These are phyloP conservation scores for Trichosporon sp. DNA, from an alignment of 1,284 basidiomycete genomes.

Conservation along the genomic window DNA sequence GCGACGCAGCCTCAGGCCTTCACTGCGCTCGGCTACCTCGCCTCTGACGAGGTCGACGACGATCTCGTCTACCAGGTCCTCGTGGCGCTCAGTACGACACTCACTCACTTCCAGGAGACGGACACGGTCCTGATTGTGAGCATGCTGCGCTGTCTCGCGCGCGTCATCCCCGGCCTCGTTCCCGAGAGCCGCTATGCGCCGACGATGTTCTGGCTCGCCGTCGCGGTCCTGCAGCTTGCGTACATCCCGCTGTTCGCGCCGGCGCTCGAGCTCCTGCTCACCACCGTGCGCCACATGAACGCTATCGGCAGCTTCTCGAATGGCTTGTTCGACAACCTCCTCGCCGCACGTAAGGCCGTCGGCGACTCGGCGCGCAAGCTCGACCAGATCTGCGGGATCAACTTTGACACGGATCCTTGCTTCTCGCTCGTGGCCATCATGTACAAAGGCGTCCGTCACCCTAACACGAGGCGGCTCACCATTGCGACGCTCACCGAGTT, in stretches of 20 bases:
- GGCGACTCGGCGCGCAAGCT: slow-evolving; percentile 67
- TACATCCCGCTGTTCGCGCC: slow-evolving; percentile 65
- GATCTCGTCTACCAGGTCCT: slow-evolving; percentile 47
- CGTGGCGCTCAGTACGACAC: slow-evolving; percentile 52
- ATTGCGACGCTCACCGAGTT: slow-evolving; percentile 32
- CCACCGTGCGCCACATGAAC: slow-evolving; percentile 49
- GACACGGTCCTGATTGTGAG: slow-evolving; percentile 59
- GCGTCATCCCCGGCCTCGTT: slow-evolving; percentile 64
- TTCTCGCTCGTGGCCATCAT: slow-evolving; percentile 75
- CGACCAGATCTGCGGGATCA: slow-evolving; percentile 66
- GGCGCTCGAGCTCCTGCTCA: slow-evolving; percentile 61
- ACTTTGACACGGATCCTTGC: slow-evolving; percentile 71
- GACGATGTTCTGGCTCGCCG: slow-evolving; percentile 77
- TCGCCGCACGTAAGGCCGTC: slow-evolving; percentile 61
- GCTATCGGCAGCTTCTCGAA: slow-evolving; percentile 52
- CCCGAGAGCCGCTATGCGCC: slow-evolving; percentile 65
- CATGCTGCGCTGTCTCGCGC: slow-evolving; percentile 78
- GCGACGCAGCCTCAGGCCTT: slow-evolving; percentile 85
- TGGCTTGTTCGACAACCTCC: slow-evolving; percentile 52
- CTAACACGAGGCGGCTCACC: slow-evolving; percentile 53
- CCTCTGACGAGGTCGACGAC: slow-evolving; percentile 63
- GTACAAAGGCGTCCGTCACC: slow-evolving; percentile 75
- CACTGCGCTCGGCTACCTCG: slow-evolving; percentile 72
- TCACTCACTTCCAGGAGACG: slow-evolving; percentile 37
- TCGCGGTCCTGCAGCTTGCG: slow-evolving; percentile 70